Conservation (phyloP, 202 grass and related monocot species). For the Saccharum hybrid region DNA sequence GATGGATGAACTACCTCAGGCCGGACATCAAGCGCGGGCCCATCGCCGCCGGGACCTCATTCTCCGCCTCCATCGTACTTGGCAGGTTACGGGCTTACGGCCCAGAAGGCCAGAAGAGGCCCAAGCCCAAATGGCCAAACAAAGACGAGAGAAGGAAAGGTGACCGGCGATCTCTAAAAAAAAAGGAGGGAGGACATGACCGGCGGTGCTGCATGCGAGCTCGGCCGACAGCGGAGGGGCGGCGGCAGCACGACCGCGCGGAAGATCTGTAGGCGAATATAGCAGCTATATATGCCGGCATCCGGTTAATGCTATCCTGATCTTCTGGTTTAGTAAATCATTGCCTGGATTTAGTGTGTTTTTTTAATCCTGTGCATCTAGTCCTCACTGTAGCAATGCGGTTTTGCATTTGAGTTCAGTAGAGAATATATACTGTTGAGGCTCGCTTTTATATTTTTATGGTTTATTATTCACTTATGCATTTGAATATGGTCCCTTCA, state of each 20-base stretch:
- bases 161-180: background rate
- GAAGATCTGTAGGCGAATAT: background rate
- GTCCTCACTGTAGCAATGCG: background rate
- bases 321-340: background rate
- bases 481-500: background rate
- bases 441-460: background rate
- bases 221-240: background rate
- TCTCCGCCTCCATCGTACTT: too few species aligned
- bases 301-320: too few species aligned
- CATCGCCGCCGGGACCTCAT: slow-evolving; percentile 73
- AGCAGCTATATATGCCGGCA: too few species aligned
- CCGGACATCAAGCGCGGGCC: slow-evolving; percentile 79
- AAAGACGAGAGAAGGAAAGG: background rate
- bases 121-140: background rate
- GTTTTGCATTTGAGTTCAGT: background rate
- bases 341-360: background rate
- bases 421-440: background rate
- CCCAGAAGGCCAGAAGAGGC: too few species aligned
- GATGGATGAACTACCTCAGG: slow-evolving; percentile 96
- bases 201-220: too few species aligned
- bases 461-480: background rate
- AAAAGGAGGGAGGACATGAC: background rate
- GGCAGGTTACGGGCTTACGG: background rate
- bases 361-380: background rate
- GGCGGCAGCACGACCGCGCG: background rate